Percentiles rank a stretch among this genome's conserved stretches.
phyloP scores from a whole-genome alignment of 306 rosid genomes.

The Medicago ruthenica region DNA sequence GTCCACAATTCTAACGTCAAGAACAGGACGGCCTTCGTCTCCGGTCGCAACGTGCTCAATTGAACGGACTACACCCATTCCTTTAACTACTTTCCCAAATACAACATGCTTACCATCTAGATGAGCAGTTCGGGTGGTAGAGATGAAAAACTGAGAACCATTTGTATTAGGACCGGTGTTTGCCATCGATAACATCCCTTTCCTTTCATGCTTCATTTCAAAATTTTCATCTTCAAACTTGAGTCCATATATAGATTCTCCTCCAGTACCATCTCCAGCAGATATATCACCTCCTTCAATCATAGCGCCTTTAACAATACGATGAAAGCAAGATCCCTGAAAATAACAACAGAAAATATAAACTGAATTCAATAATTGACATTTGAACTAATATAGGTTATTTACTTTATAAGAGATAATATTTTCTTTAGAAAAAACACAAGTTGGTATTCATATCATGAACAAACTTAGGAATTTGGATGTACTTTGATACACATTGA shows the following conservation, averaged over 20 bases:
- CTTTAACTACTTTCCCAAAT: slow-evolving; percentile 82
- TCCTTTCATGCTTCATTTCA: slow-evolving; percentile 89
- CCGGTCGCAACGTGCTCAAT: slow-evolving; percentile 67
- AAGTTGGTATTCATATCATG: background rate
- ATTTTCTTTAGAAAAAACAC: background rate
- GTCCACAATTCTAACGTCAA: slow-evolving; percentile 63
- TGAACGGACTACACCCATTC: slow-evolving; percentile 90
- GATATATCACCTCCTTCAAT: slow-evolving; percentile 94
- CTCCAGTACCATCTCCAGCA: slow-evolving; percentile 92
- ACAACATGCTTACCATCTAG: slow-evolving; percentile 94
- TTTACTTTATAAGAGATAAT: background rate
- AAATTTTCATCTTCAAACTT: slow-evolving; percentile 89
- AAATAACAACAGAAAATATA: slow-evolving; percentile 28
- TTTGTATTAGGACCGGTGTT: slow-evolving; percentile 83
- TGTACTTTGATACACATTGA: too few species aligned
- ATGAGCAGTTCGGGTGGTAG: slow-evolving; percentile 82
- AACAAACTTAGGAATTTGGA: too few species aligned
- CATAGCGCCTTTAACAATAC: slow-evolving; percentile 80
- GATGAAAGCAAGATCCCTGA: slow-evolving; percentile 87
- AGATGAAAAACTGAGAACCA: slow-evolving; percentile 89
- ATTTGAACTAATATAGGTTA: background rate
- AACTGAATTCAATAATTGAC: slow-evolving; percentile 18
- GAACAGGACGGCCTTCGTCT: slow-evolving; percentile 58
- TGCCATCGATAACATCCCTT: slow-evolving; percentile 96
- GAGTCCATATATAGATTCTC: slow-evolving; percentile 86